Base-by-base conservation (phyloP, 108 stramenopile genomes). In the Aureococcus anophagefferens region DNA sequence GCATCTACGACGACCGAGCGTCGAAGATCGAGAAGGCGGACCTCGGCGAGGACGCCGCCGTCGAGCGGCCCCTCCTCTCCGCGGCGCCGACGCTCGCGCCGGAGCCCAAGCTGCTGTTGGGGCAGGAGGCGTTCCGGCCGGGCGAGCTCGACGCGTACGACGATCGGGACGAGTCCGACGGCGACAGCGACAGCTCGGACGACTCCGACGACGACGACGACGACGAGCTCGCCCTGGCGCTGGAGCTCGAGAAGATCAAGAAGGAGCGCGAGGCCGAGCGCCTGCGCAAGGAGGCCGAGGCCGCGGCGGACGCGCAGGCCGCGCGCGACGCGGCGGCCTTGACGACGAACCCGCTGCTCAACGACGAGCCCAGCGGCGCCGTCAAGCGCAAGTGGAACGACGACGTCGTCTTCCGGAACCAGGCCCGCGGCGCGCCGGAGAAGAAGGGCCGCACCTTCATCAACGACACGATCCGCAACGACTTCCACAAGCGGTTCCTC, bases 381-480 rank as follows among this genome's bases (percentile, higher is more conserved):
- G 66, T 93, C 51, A 93, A 94, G 66, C 81, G 94, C 32, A 83
- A 86, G 45, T 97, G 96, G 96, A 94, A 95, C 78, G 96, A 95
- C 66, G 96, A 97, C 80, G 96, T 97, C 0, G 94, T 97, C 45
- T 97, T 97, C 85, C 89, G 93, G 33, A 93, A 95, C 75, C 96
- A 97, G 81, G 93, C 94, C 18, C 86, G 84, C 73, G 86, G 82
- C 21, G 93, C 93, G 81, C 93, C 92, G 15, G 86, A 89, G 68
- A 86, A 91, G 64, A 92, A 93, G 79, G 35, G 40, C 32, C 33
- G 64, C 3, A 78, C 93, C 65, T 97, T 97, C 79, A 94, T 97
- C 77, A 97, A 97, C 77, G 96, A 97, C 75, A 97, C 96, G 25
- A 84, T 97, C 30, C 83, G 96, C 33, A 94, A 91, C 82, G 96